These are phyloP conservation scores for Amanita fuliginea DNA, from an alignment of 768 basidiomycete species.

Conservation along the genomic window DNA sequence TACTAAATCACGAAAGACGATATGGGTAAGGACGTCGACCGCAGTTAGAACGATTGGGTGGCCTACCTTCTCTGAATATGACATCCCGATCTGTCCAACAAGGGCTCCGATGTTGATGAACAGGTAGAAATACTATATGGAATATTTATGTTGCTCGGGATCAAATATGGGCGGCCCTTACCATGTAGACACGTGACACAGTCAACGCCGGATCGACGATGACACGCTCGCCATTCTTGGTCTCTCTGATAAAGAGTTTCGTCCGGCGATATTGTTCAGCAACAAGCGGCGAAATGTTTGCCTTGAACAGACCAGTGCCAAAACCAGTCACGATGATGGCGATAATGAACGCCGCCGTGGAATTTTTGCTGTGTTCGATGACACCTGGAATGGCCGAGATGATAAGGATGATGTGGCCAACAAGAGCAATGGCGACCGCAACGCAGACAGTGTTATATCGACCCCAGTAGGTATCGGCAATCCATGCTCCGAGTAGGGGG, in stretches of 20 bases:
- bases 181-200: conserved; percentile 64
- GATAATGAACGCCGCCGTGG: conserved; percentile 41
- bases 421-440: conserved; percentile 44
- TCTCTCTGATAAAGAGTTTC: conserved; percentile 38
- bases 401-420: conserved; percentile 60
- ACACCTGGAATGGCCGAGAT: conserved; percentile 56
- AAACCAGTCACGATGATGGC: conserved; percentile 53
- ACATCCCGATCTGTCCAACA: conserved; percentile 58
- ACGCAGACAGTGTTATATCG: conserved; percentile 65
- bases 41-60: background rate
- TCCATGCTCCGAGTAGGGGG: conserved; percentile 59
- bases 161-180: conserved; percentile 14
- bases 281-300: conserved; percentile 67
- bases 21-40: background rate
- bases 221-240: conserved; percentile 51
- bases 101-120: conserved; percentile 70
- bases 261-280: conserved; percentile 64
- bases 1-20: conserved; percentile 22
- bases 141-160: background rate
- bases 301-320: conserved; percentile 60
- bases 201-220: conserved; percentile 68
- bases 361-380: conserved; percentile 35
- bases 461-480: conserved; percentile 65
- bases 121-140: conserved; percentile 46
- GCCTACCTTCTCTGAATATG: conserved; percentile 49